Evolutionary conservation across 352 stramenopile genomes (phyloP).

Genomic region (Saprolegnia parasitica): DNA sequence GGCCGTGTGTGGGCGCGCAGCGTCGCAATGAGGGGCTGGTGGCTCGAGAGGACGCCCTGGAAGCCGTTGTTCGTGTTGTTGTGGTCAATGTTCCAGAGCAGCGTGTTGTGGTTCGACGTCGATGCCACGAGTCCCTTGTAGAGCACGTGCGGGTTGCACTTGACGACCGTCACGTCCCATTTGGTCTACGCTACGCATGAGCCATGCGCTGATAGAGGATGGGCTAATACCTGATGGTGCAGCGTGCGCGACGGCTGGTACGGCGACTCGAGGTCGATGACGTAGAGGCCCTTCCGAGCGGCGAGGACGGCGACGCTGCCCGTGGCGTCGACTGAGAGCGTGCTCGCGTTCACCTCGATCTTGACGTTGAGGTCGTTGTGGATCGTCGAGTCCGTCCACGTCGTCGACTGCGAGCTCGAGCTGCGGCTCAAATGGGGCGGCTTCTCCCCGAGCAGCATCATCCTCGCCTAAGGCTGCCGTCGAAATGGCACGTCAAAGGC

Average conservation of each 20-base stretch:
- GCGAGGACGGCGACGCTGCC: constrained; percentile 60
- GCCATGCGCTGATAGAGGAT: neutral
- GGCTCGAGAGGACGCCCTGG: constrained; percentile 27
- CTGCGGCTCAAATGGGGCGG: neutral
- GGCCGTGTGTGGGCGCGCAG: constrained; percentile 65
- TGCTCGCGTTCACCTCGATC: constrained; percentile 60
- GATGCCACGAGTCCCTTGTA: constrained; percentile 65
- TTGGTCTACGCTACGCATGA: constrained; percentile 41
- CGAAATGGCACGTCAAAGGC: neutral
- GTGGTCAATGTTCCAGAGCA: constrained; percentile 68
- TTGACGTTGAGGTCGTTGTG: constrained; percentile 54
- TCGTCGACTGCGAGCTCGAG: constrained; percentile 11
- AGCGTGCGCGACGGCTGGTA: constrained; percentile 53
- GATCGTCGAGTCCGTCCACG: constrained; percentile 35
- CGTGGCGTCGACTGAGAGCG: constrained; percentile 68
- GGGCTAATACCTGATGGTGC: constrained; percentile 49
- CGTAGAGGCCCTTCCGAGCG: constrained; percentile 58
- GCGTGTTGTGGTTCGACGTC: constrained; percentile 74
- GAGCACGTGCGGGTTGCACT: constrained; percentile 68
- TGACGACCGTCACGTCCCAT: constrained; percentile 70
- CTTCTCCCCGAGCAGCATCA: neutral
- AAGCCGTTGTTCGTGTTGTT: constrained; percentile 21
- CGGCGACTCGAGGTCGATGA: constrained; percentile 67
- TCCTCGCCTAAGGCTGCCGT: neutral
- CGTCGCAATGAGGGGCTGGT: constrained; percentile 63